Percentiles rank a stretch among this genome's conserved stretches.
phyloP scores from a whole-genome alignment of 2,329 filamentous ascomycete genomes.

The Phaeoacremonium minimum region DNA sequence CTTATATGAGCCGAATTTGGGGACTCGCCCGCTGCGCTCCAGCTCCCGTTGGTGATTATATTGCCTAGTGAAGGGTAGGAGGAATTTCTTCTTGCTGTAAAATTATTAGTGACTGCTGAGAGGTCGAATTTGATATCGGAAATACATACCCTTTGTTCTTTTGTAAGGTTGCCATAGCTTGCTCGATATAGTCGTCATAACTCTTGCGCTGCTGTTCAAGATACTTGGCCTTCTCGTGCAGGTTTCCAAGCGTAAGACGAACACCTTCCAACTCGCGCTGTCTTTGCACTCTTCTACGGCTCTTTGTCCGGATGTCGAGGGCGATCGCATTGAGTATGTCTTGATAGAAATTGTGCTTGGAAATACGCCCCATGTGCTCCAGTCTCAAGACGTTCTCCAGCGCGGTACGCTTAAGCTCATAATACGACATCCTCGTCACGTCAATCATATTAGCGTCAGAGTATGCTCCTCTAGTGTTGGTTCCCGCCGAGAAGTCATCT shows the following conservation, averaged over 20 bases:
- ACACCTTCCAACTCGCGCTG: constrained; percentile 87
- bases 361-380: constrained; percentile 83
- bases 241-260: constrained; percentile 66
- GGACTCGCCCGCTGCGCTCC: constrained; percentile 84
- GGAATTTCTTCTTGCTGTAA: constrained; percentile 82
- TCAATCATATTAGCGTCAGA: constrained; percentile 86
- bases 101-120: no score
- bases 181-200: constrained; percentile 99
- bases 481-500: constrained; percentile 72
- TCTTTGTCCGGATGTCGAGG: constrained; percentile 94
- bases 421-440: constrained; percentile 83
- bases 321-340: constrained; percentile 97
- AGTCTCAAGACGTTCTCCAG: constrained; percentile 90
- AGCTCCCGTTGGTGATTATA: constrained; percentile 98
- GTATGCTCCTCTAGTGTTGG: constrained; percentile 75
- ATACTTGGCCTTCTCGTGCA: constrained; percentile 85
- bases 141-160: constrained; percentile 85
- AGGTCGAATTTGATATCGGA: no score
- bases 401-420: constrained; percentile 86
- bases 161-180: constrained; percentile 94
- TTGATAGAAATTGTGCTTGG: constrained; percentile 88
- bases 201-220: constrained; percentile 93
- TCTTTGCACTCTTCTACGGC: constrained; percentile 83
- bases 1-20: constrained; percentile 97
- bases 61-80: constrained; percentile 95